phyloP scores from a whole-genome alignment of 106 monocot species.

The Chionographis japonica region DNA sequence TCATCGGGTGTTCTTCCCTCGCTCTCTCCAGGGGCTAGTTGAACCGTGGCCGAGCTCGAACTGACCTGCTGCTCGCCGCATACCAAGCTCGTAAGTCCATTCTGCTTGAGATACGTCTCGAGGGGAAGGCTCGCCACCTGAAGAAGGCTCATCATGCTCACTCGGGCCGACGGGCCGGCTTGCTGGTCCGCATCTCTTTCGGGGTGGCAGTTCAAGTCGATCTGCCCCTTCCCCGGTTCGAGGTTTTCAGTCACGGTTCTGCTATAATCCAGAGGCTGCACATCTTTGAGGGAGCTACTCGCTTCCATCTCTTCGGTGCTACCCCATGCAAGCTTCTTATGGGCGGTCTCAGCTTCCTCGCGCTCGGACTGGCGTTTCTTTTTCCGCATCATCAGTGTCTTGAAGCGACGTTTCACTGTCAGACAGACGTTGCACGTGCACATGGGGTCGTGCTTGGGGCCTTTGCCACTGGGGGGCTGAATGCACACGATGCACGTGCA shows the following conservation, averaged over 20 bases:
- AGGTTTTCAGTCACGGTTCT: slow-evolving; percentile 1
- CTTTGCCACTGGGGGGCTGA: slow-evolving; percentile 94
- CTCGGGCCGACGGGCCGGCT: slow-evolving; percentile 5
- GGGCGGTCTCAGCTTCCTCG: slow-evolving; percentile 50
- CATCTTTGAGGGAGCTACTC: slow-evolving; percentile 12
- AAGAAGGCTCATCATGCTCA: slow-evolving; percentile 70
- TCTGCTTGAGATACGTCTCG: slow-evolving; percentile 73
- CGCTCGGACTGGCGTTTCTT: slow-evolving; percentile 78
- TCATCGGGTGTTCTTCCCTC: slow-evolving; percentile 24
- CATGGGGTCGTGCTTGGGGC: slow-evolving; percentile 74
- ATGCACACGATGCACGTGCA: slow-evolving; percentile 97
- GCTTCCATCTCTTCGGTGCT: slow-evolving; percentile 49
- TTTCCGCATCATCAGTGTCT: slow-evolving; percentile 89
- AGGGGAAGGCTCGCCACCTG: slow-evolving; percentile 61
- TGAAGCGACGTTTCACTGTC: slow-evolving; percentile 86
- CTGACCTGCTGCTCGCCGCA: slow-evolving; percentile 46
- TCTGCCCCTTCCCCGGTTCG: slow-evolving; percentile 25
- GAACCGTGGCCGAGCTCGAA: slow-evolving; percentile 27
- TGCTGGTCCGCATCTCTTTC: slow-evolving; percentile 18
- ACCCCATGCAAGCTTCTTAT: slow-evolving; percentile 49
- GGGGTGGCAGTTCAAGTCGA: slow-evolving; percentile 78
- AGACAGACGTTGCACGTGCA: slow-evolving; percentile 90
- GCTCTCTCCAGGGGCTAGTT: slow-evolving; percentile 21
- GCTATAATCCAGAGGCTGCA: slow-evolving; percentile 13
- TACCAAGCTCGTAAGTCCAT: slow-evolving; percentile 43